Percentiles rank a stretch among this genome's conserved stretches.
These are phyloP conservation scores for Boletus subcaerulescens DNA, from an alignment of 768 basidiomycete genomes.

Conservation along the genomic window DNA sequence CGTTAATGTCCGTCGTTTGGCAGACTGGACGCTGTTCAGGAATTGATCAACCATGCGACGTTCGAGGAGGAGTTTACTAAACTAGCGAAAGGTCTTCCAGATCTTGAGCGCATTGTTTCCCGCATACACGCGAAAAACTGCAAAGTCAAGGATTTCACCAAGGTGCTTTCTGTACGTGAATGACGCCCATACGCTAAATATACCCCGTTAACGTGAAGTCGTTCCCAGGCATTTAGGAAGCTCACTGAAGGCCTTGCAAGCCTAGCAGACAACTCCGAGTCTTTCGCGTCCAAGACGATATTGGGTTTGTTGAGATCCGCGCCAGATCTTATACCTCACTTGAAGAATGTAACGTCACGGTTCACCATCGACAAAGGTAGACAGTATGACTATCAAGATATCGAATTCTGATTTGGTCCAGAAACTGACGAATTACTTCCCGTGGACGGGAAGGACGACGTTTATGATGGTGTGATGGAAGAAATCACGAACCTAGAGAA, in stretches of 20 bases:
- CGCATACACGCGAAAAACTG: conserved; percentile 93
- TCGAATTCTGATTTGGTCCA: conserved; percentile 33
- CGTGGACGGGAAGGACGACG: conserved; percentile 78
- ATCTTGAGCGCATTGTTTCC: conserved; percentile 91
- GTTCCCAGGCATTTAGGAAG: conserved; percentile 66
- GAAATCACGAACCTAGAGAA: conserved; percentile 72
- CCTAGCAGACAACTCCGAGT: conserved; percentile 62
- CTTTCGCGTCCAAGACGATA: conserved; percentile 77
- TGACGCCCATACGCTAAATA: neutral
- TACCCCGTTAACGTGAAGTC: conserved; percentile 1
- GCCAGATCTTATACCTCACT: conserved; percentile 70
- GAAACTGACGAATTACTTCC: conserved; percentile 74
- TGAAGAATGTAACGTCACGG: conserved; percentile 72
- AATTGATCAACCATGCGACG: conserved; percentile 74
- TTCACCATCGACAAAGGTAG: conserved; percentile 61
- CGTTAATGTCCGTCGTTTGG: conserved; percentile 16
- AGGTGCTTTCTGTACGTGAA: conserved; percentile 65
- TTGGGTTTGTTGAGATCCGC: conserved; percentile 71
- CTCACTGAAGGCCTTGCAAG: conserved; percentile 64
- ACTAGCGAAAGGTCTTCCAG: conserved; percentile 80
- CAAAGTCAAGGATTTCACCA: conserved; percentile 83
- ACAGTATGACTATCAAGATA: conserved; percentile 3
- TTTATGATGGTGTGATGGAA: conserved; percentile 72
- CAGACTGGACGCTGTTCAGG: conserved; percentile 93
- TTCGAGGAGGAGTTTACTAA: conserved; percentile 76